phyloP scores from a whole-genome alignment of 2,329 filamentous ascomycete species.

The Colletotrichum noveboracense region DNA sequence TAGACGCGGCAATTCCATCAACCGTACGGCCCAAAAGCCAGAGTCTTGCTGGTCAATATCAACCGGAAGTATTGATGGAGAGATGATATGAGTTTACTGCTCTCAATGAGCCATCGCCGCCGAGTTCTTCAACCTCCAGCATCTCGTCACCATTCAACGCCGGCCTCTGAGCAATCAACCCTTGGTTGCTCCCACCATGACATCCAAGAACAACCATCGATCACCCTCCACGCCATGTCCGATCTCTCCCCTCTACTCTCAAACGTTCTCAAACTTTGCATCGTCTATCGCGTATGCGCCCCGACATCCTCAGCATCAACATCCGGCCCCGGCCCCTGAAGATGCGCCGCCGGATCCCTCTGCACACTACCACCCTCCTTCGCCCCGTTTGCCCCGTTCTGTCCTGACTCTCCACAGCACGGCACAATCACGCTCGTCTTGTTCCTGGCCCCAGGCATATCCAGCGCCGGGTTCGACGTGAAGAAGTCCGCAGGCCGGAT shows the following conservation, averaged over 20 bases:
- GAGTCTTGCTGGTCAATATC: too few relatives aligned
- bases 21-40: too few relatives aligned
- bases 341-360: constrained; percentile 33
- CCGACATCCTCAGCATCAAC: constrained; percentile 25
- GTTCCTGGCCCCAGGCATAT: constrained; percentile 45
- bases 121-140: background rate
- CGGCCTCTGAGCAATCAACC: background rate
- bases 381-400: background rate
- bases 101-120: background rate
- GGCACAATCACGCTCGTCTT: constrained; percentile 46
- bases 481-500: constrained; percentile 53
- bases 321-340: constrained; percentile 35
- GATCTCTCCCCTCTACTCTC: background rate
- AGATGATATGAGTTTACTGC: background rate
- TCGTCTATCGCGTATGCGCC: constrained; percentile 12
- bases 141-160: background rate
- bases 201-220: background rate
- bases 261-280: background rate
- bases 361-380: constrained; percentile 27
- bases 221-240: background rate
- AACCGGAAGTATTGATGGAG: background rate
- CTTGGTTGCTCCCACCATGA: background rate
- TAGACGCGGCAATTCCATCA: background rate
- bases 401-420: constrained; percentile 29
- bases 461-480: constrained; percentile 49